Evolutionary conservation across 1,139 yeast genomes (phyloP), one percentile per base, ranked within the genome.

Genomic region (Yamadazyma pseudoaaseri): DNA sequence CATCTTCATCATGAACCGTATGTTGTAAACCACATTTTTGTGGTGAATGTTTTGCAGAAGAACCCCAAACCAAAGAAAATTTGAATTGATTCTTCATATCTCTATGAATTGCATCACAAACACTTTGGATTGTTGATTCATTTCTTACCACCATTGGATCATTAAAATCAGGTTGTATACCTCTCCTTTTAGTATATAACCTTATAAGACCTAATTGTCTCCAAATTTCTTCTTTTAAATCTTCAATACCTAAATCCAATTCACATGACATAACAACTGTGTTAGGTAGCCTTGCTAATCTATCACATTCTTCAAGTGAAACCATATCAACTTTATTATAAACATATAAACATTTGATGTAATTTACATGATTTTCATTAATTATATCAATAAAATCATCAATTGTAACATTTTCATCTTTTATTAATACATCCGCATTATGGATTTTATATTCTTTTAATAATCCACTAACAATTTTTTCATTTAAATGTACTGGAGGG

Each of bases 291-390:
- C 96, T 74, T 1, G 97, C 97, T 39, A 92, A 70, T 35, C 96
- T 68, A 58, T 92, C 97, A 36, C 87, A 86, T 54, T 92, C 98
- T 57, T 92, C 98, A 37, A 92, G 66, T 2, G 97, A 86, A 6
- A 92, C 97, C 0, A 97, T 89, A 59, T 92, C 98, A 34, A 90
- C 78, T 72, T 92, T 92, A 68, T 92, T 92, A 70, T 89, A 92
- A 16, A 86, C 96, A 54, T 92, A 92, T 23, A 92, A 72, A 59
- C 97, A 92, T 47, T 86, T 89, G 59, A 89, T 83, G 57, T 92
- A 92, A 11, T 86, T 81, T 39, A 95, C 79, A 57, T 86, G 95
- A 38, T 79, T 79, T 34, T 86, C 94, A 56, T 92, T 90, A 39
- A 92, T 81, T 15, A 86, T 81, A 58, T 92, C 98, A 47, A 92